A percentile compares a stretch with the other conserved stretches of the same genome.
phyloP scores from a whole-genome alignment of 441 rosid genomes.

The Hura crepitans region DNA sequence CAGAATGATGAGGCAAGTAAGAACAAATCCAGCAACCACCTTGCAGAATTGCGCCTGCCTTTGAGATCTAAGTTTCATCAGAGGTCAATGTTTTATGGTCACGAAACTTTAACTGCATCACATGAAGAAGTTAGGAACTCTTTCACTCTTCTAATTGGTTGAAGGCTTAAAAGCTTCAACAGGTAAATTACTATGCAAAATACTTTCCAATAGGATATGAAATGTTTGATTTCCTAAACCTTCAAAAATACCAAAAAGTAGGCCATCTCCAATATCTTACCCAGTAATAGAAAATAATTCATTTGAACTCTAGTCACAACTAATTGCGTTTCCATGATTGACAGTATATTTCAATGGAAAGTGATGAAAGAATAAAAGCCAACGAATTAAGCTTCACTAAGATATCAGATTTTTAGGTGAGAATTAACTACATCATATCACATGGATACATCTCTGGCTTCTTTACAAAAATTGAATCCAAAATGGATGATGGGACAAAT shows the following conservation, averaged over 20 bases:
- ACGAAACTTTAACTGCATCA: neutral
- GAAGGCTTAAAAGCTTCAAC: neutral
- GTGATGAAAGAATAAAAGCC: neutral
- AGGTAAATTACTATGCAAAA: neutral
- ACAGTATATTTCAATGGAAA: neutral
- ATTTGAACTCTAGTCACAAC: neutral
- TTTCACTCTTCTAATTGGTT: neutral
- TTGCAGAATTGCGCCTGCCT: neutral
- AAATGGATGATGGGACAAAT: constrained; percentile 21
- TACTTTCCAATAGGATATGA: neutral
- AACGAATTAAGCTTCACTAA: neutral
- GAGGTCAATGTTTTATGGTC: constrained; percentile 3
- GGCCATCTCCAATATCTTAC: neutral
- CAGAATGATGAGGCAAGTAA: neutral
- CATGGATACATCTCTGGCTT: constrained; percentile 17
- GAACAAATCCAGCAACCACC: neutral
- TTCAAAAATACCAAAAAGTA: neutral
- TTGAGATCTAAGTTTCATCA: constrained; percentile 6
- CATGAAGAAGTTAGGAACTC: neutral
- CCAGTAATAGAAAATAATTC: neutral
- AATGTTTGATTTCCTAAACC: neutral
- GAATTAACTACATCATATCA: constrained; percentile 22
- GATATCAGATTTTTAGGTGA: constrained; percentile 7
- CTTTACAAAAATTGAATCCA: constrained; percentile 23
- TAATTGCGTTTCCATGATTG: neutral